Base-by-base conservation (phyloP, 2,329 filamentous ascomycete species). In the Exophiala phaeomuriformis region DNA sequence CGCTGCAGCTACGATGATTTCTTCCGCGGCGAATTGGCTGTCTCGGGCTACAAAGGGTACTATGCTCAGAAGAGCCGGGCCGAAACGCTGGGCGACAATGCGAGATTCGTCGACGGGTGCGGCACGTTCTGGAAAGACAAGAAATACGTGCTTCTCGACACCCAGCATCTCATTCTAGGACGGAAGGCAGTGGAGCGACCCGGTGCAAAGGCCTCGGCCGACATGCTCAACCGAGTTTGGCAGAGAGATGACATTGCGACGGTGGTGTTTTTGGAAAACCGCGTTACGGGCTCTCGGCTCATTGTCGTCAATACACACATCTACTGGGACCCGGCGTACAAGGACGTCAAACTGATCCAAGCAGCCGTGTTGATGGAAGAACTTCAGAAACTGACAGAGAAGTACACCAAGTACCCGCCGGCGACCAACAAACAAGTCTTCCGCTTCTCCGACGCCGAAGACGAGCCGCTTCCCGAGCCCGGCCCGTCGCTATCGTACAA, bases 211-310 rank as follows among this genome's bases (percentile, higher is more conserved):
- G 88, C 90, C 52, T 89, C 95, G 65, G 88, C 95, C 67, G 93
- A 98, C 65, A 91, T 97, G 53, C 97, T 95, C 78, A 98, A 98
- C 69, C 86, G 93, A 30, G 86, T 98, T 56, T 97, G 96, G 93
- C 90, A 91, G 57, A 89, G 93, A 72, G 93, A 98, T 76, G 91
- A 97, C 68, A 95, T 98, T 69, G 93, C 87, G 10, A 85, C 95
- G 45, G 82, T 95, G 45, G 83, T 86, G 52, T 95, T 97, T 75
- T 82, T 98, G 58, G 93, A 98, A 71, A 96, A 95, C 65, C 83
- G 91, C 36, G 75, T 81, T 56, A 96, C 91, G 0, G 93, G 93
- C n/a, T 84, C 89, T 9, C 84, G 93, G 52, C 75, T 97, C 65
- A 95, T 98, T 59, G 83, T 97, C 35, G 89, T 89, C 62, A 97